Evolutionary conservation across 2,329 filamentous ascomycete genomes (phyloP), one percentile per base, ranked within the genome.

Genomic region (Aspergillus viridinutans): DNA sequence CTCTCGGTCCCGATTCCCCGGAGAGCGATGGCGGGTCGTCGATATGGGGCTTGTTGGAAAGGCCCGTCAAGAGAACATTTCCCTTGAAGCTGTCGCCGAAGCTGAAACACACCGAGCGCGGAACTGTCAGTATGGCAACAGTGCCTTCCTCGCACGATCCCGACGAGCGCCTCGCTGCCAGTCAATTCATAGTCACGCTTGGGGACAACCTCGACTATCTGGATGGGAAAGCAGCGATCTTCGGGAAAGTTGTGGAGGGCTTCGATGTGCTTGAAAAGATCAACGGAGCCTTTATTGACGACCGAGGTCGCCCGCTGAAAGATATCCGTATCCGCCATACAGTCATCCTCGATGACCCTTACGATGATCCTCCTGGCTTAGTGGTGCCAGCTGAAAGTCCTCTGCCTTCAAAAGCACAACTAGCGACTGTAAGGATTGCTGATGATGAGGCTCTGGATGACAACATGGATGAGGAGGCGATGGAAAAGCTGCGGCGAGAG

Each of bases 101-200:
- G 71, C 78, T 96, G 65, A 96, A 94, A 74, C 94, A 99, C 74
- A 78, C 84, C 43, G 90, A 96, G 73, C 86, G 90, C 64, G 93
- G 93, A 54, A 97, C 91, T 14, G 92, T 99, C 59, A 97, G 92
- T 78, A 96, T 97, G 91, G 94, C 93, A n/a, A 97, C 93, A 0
- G 90, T 86, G 20, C 88, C 90, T 0, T 85, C 88, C 9, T 78
- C 86, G 3, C 82, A 83, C 17, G 89, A 97, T 68, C 88, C 90
- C 2, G 92, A 97, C 65, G 85, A 87, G 58, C 86, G 92, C 32
- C 78, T 96, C 48, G 92, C 92, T 0, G 92, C 84, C 6, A 96
- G 92, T 66, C 93, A 99, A 72, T 99, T 99, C 72, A 87, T 97
- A 67, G 85, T 99, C 59, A 97, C 93, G 0, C 81, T 97, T 3